phyloP scores from a whole-genome alignment of 768 basidiomycete genomes.

The Termitomyces sp. region DNA sequence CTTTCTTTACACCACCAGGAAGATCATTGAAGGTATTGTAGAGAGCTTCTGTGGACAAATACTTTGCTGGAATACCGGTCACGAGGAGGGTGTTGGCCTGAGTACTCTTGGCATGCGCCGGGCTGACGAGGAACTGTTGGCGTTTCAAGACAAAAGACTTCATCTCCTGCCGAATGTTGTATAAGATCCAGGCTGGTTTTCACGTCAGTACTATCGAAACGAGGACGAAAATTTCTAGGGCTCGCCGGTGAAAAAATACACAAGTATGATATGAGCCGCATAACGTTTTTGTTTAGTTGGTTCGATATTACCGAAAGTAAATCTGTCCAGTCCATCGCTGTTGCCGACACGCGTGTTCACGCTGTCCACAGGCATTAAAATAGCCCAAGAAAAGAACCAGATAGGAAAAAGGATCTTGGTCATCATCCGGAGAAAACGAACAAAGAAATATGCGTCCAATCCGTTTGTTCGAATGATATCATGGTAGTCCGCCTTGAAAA shows the following conservation, averaged over 20 bases:
- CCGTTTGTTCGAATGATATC: slow-evolving; percentile 68
- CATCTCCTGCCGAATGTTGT: slow-evolving; percentile 80
- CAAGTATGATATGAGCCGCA: slow-evolving; percentile 73
- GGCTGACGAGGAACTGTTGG: slow-evolving; percentile 76
- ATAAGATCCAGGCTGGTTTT: slow-evolving; percentile 73
- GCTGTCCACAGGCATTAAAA: slow-evolving; percentile 73
- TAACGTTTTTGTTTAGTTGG: slow-evolving; percentile 47
- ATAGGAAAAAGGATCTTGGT: slow-evolving; percentile 78
- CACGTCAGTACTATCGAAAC: not conserved
- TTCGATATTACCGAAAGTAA: slow-evolving; percentile 79
- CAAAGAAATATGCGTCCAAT: slow-evolving; percentile 89
- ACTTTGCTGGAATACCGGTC: slow-evolving; percentile 80
- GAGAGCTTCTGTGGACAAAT: slow-evolving; percentile 66
- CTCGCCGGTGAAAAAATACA: slow-evolving; percentile 76
- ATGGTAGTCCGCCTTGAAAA: slow-evolving; percentile 57
- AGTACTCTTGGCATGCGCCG: slow-evolving; percentile 65
- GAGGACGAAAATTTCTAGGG: slow-evolving; percentile 1
- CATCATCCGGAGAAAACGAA: slow-evolving; percentile 87
- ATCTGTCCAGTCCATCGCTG: slow-evolving; percentile 55
- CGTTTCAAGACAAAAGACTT: slow-evolving; percentile 70
- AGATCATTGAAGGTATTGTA: slow-evolving; percentile 68
- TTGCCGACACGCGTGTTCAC: slow-evolving; percentile 41
- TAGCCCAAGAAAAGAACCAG: slow-evolving; percentile 84
- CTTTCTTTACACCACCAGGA: slow-evolving; percentile 84
- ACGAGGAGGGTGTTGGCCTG: slow-evolving; percentile 90